A percentile compares a stretch with the other conserved stretches of the same genome.
These are phyloP conservation scores for Nicotiana attenuata DNA, from an alignment of 257 asterid genomes.

Conservation along the genomic window DNA sequence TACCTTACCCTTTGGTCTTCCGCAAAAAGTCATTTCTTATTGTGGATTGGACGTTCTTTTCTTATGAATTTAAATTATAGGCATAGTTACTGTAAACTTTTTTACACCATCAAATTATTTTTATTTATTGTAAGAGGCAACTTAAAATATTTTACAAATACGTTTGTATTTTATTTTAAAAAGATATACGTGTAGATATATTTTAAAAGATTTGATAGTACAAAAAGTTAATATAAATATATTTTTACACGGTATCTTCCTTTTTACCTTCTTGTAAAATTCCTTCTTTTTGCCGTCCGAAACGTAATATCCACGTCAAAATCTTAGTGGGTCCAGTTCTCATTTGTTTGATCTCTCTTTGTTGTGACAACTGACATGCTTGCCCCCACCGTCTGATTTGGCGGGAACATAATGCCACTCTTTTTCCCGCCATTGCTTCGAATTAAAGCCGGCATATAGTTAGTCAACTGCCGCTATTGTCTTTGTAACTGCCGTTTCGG, in stretches of 20 bases:
- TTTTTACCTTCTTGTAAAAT: neutral
- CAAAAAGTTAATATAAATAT: no score
- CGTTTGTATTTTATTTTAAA: no score
- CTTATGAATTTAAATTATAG: no score
- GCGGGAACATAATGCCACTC: constrained; percentile 27
- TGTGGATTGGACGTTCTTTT: neutral
- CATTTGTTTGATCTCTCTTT: neutral
- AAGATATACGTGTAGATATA: no score
- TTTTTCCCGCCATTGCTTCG: constrained; percentile 22
- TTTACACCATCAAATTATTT: no score
- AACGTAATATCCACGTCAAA: constrained; percentile 28
- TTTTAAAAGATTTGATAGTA: no score
- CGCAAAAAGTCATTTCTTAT: constrained; percentile 16
- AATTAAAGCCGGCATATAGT: neutral
- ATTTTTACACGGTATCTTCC: neutral
- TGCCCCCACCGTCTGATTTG: constrained; percentile 25
- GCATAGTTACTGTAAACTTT: no score
- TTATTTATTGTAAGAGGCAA: no score
- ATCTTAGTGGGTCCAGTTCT: neutral
- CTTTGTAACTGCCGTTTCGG: neutral
- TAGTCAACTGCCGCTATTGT: constrained; percentile 20
- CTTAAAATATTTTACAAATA: no score
- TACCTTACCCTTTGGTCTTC: constrained; percentile 9
- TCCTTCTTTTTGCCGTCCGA: constrained; percentile 7
- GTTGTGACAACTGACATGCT: neutral